phyloP scores from a whole-genome alignment of 768 basidiomycete genomes.

The Tricholoma saponaceum region DNA sequence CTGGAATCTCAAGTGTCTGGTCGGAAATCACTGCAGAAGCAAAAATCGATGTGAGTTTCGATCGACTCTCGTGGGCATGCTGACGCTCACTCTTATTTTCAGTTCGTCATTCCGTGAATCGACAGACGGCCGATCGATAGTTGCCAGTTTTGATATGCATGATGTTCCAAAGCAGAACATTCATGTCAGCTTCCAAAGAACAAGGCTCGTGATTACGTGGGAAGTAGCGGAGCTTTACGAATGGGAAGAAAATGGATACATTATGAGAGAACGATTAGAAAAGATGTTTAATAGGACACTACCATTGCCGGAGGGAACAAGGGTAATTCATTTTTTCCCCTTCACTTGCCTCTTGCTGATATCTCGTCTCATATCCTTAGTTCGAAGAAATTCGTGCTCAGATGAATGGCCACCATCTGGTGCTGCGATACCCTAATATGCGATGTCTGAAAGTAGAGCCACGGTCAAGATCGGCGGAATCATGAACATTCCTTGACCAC shows the following conservation, averaged over 20 bases:
- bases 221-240: conserved; percentile 54
- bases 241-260: conserved; percentile 53
- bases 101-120: conserved; percentile 73
- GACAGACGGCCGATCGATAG: conserved; percentile 63
- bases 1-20: conserved; percentile 33
- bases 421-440: conserved; percentile 65
- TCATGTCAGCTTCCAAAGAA: conserved; percentile 68
- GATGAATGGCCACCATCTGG: conserved; percentile 57
- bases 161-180: conserved; percentile 71
- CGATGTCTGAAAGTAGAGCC: conserved; percentile 41
- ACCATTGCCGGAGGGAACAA: conserved; percentile 71
- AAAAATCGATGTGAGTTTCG: conserved; percentile 57
- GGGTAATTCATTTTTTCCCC: conserved; percentile 34
- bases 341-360: neutral
- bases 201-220: conserved; percentile 65
- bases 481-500: conserved; percentile 19
- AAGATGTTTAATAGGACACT: conserved; percentile 63
- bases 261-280: conserved; percentile 62
- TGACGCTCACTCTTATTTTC: conserved; percentile 13
- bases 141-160: conserved; percentile 66
- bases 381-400: conserved; percentile 72
- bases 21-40: conserved; percentile 47
- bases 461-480: conserved; percentile 38
- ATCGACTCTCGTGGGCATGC: conserved; percentile 7
- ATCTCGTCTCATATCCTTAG: conserved; percentile 27